Evolutionary conservation across 1,284 basidiomycete genomes (phyloP).

Genomic region (Boletus sp.): DNA sequence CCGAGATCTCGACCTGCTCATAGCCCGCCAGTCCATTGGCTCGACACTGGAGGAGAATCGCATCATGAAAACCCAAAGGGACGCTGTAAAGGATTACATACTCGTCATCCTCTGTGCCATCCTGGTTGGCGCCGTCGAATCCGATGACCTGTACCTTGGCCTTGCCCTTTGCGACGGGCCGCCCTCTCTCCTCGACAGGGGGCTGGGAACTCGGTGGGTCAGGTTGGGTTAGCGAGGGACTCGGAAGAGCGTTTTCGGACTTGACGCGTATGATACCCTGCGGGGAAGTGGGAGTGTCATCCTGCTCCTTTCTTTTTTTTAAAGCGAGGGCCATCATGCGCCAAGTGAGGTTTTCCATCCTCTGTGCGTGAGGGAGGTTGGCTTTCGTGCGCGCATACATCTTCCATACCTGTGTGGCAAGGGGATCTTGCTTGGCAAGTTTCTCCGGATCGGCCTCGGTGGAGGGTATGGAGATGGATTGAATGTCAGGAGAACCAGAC

Average conservation of each 20-base stretch:
- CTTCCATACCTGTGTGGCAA: conserved; percentile 95
- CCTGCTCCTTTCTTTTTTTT: conserved; percentile 81
- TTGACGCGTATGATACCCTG: conserved; percentile 25
- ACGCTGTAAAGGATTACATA: conserved; percentile 47
- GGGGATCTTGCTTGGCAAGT: conserved; percentile 77
- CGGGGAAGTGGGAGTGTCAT: conserved; percentile 34
- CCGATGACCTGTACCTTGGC: conserved; percentile 69
- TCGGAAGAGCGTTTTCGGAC: conserved; percentile 23
- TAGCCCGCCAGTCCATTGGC: conserved; percentile 91
- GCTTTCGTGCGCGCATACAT: conserved; percentile 91
- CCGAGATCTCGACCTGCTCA: conserved; percentile 89
- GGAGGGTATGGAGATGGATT: conserved; percentile 34
- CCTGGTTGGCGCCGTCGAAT: conserved; percentile 73
- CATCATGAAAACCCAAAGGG: conserved; percentile 19
- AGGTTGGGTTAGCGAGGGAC: conserved; percentile 8
- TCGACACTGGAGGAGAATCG: conserved; percentile 40
- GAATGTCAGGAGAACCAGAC: conserved; percentile 66
- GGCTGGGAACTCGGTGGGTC: conserved; percentile 9
- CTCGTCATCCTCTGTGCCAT: conserved; percentile 67
- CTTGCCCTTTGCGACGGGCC: conserved; percentile 74
- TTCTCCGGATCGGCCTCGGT: conserved; percentile 56
- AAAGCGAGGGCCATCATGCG: conserved; percentile 95
- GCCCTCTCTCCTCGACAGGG: conserved; percentile 53
- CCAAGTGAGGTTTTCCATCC: conserved; percentile 98
- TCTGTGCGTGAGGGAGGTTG: conserved; percentile 82